These are phyloP conservation scores for Alternaria atra DNA, from an alignment of 2,329 filamentous ascomycete species.

Conservation along the genomic window DNA sequence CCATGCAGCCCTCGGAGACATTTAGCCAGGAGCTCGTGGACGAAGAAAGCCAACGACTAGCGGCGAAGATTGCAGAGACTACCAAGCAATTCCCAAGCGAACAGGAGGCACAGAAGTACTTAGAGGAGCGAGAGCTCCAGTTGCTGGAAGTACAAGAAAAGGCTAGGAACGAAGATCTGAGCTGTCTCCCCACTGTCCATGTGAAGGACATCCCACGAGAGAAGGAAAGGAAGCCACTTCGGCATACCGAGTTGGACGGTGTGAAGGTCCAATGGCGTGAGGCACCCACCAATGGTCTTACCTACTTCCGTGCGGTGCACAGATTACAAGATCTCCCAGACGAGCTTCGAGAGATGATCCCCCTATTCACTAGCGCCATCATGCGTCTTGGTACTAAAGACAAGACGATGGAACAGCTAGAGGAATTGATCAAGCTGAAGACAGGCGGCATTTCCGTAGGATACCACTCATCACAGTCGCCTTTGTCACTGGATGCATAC, in stretches of 20 bases:
- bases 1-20: constrained; percentile 84
- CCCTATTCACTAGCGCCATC: constrained; percentile 89
- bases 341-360: constrained; percentile 83
- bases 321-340: constrained; percentile 80
- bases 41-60: constrained; percentile 80
- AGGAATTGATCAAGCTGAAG: constrained; percentile 95
- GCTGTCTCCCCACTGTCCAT: constrained; percentile 85
- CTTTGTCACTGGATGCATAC: constrained; percentile 73
- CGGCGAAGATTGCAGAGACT: constrained; percentile 75
- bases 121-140: constrained; percentile 81
- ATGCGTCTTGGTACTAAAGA: constrained; percentile 91
- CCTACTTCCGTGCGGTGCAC: constrained; percentile 93
- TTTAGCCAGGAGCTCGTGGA: constrained; percentile 77
- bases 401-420: constrained; percentile 91
- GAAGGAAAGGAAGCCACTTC: constrained; percentile 76
- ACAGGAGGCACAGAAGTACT: constrained; percentile 73
- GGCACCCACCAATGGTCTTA: constrained; percentile 92
- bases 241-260: constrained; percentile 65
- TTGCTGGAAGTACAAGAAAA: constrained; percentile 84
- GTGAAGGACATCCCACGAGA: constrained; percentile 87
- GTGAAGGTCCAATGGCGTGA: constrained; percentile 88
- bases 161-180: constrained; percentile 83
- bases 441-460: constrained; percentile 89
- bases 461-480: constrained; percentile 83
- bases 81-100: constrained; percentile 74